Conservation (phyloP, 345 rosid genomes). For the Euphorbia tirucalli region DNA sequence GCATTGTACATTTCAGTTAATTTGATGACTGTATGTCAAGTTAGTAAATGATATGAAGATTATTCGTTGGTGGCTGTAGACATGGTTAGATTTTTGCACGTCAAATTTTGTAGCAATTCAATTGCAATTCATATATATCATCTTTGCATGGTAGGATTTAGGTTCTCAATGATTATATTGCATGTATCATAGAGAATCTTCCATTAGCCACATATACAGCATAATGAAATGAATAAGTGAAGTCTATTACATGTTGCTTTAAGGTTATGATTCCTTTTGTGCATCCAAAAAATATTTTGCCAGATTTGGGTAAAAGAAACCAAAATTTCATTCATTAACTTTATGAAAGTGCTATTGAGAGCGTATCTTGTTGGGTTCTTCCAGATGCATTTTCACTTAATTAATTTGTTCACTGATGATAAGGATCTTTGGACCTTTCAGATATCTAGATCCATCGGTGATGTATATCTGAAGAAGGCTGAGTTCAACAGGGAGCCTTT, state of each 20-base stretch:
- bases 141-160: not conserved
- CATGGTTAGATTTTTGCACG: not conserved
- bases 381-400: slow-evolving; percentile 13
- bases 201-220: not conserved
- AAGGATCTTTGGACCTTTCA: slow-evolving; percentile 24
- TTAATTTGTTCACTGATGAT: slow-evolving; percentile 7
- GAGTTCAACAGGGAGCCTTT: slow-evolving; percentile 88
- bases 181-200: not conserved
- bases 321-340: not conserved
- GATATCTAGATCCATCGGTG: slow-evolving; percentile 85
- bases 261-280: not conserved
- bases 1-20: not conserved
- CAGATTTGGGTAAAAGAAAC: not conserved
- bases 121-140: not conserved
- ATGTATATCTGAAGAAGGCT: slow-evolving; percentile 71
- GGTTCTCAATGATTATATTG: not conserved
- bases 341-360: not conserved
- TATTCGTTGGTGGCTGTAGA: not conserved
- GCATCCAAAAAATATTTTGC: not conserved
- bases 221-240: not conserved
- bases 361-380: not conserved
- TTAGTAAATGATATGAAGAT: not conserved
- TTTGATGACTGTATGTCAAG: not conserved
- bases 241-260: not conserved
- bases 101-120: not conserved